Evolutionary conservation across 2,329 filamentous ascomycete species (phyloP), one percentile per base, ranked within the genome.

Genomic region (Eutypella sp.): DNA sequence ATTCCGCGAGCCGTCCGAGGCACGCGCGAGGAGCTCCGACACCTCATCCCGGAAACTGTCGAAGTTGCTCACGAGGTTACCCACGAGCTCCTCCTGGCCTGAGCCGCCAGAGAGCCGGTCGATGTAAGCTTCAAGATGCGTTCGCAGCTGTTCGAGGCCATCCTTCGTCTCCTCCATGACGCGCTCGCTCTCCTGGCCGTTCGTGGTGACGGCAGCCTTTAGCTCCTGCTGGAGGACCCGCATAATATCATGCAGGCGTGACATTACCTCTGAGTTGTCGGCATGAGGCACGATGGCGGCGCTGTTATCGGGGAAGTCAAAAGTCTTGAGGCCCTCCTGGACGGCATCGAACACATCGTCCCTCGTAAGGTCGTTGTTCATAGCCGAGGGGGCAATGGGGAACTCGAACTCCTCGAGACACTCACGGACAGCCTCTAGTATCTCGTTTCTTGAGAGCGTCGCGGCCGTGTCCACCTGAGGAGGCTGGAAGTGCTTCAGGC

Each of bases 111-210:
- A 75, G 7, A 83, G 80, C 40, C 82, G 82, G 57, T 91, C 84
- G 47, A 93, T 82, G 54, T 95, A 95, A 37, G 73, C 74, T 56
- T 96, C 89, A 45, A 97, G 87, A 47, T 95, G 87, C 11, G 73
- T 70, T 10, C 89, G 83, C 6, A 97, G 78, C 54, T 81, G 84
- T 55, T 95, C 89, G 13, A 96, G 76, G 0, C 90, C 90, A 60
- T 95, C 89, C 55, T 89, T 92, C 37, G 95, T 84, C 1, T 89
- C 87, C 63, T 93, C 88, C 4, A 96, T 73, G 11, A 95, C 83
- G 63, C 96, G 89, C 63, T 96, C 90, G 0, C 89, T 92, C 61
- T 93, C 89, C 47, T 83, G 79, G 34, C 86, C 88, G 55, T 83
- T 88, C 50, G 86, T 84, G 3, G 87, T 81, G 18, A 89, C 84